phyloP scores from a whole-genome alignment of 2,329 filamentous ascomycete species.

The Akanthomyces dipterigenus region DNA sequence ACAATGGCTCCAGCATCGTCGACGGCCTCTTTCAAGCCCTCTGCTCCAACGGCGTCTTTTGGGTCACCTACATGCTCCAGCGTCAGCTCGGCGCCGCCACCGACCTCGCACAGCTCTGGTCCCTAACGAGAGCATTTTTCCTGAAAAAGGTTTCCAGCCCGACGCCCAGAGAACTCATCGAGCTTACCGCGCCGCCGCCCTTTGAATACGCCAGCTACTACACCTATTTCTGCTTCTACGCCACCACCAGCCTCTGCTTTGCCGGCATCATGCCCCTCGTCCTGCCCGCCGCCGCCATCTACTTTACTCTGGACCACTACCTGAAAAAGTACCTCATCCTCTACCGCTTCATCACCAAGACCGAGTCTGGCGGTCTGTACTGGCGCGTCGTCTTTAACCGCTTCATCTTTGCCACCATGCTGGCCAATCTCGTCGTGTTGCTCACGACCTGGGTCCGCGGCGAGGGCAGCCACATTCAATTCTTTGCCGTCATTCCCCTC shows the following conservation, averaged over 20 bases:
- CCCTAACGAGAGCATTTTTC: conserved; percentile 77
- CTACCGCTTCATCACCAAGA: conserved; percentile 95
- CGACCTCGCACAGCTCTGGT: conserved; percentile 84
- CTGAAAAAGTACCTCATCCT: conserved; percentile 93
- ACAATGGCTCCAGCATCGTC: conserved; percentile 45
- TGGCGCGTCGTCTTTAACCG: conserved; percentile 92
- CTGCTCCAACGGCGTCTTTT: conserved; percentile 80
- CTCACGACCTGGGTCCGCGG: conserved; percentile 68
- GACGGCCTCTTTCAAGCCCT: conserved; percentile 63
- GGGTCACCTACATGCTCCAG: conserved; percentile 90
- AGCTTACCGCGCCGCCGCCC: conserved; percentile 81
- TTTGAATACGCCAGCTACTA: conserved; percentile 98
- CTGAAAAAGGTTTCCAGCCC: conserved; percentile 77
- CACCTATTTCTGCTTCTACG: conserved; percentile 95
- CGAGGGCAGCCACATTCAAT: conserved; percentile 50
- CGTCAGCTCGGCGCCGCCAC: conserved; percentile 89
- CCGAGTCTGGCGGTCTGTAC: conserved; percentile 85
- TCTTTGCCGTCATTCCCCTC: conserved; percentile 65
- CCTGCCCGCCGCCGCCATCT: conserved; percentile 77
- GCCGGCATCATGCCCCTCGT: conserved; percentile 80
- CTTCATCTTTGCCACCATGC: conserved; percentile 72
- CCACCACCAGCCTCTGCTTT: conserved; percentile 82
- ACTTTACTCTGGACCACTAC: conserved; percentile 80
- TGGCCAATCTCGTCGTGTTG: conserved; percentile 73
- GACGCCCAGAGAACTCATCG: conserved; percentile 85